Evolutionary conservation across 345 rosid species (phyloP).

Genomic region (Gossypium longicalyx): DNA sequence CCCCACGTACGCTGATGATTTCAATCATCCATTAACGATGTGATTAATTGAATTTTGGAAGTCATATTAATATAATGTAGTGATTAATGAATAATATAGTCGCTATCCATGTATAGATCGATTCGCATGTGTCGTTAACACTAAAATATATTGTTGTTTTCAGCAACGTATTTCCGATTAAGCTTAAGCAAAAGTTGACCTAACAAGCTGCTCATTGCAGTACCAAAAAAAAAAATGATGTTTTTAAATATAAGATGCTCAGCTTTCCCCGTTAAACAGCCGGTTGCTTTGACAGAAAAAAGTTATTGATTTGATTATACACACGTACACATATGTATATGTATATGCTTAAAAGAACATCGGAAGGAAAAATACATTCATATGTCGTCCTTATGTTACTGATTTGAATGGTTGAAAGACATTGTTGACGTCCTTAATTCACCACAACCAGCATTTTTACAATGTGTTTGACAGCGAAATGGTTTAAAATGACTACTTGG

Average conservation of each 20-base stretch:
- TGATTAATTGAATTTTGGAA: background rate
- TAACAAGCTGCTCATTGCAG: background rate
- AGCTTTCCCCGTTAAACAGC: too few relatives aligned
- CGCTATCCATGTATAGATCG: background rate
- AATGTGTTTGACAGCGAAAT: constrained; percentile 5
- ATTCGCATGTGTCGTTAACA: background rate
- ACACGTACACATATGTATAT: too few relatives aligned
- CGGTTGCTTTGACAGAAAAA: background rate
- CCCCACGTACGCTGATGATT: too few relatives aligned
- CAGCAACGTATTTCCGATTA: background rate
- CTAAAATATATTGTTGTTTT: background rate
- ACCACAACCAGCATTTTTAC: constrained; percentile 1
- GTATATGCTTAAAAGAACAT: too few relatives aligned
- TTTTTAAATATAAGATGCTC: background rate
- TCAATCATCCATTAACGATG: too few relatives aligned
- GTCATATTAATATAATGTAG: background rate
- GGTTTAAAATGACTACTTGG: constrained; percentile 2
- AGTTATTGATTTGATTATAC: too few relatives aligned
- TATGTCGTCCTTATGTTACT: background rate
- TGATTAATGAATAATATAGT: background rate
- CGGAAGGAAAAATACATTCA: background rate
- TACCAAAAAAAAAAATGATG: background rate
- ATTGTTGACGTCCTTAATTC: background rate
- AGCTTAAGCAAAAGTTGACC: background rate
- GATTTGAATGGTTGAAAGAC: background rate